phyloP scores from a whole-genome alignment of 805 yeast genomes.

The Cyberlindnera mycetangii region DNA sequence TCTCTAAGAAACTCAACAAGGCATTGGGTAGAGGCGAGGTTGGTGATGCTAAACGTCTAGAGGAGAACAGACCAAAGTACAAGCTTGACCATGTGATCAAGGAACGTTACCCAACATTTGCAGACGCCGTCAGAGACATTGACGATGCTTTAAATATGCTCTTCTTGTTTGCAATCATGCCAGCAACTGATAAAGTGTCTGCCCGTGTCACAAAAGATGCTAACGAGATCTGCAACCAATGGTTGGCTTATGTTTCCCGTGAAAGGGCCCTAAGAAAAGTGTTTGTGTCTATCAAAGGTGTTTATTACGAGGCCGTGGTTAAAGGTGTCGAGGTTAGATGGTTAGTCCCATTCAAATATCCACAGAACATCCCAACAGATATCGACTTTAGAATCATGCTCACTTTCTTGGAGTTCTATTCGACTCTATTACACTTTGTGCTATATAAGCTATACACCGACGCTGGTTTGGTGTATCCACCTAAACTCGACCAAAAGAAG shows the following conservation, averaged over 20 bases:
- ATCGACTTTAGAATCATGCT: slow-evolving; percentile 96
- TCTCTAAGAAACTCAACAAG: slow-evolving; percentile 83
- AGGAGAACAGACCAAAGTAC: slow-evolving; percentile 76
- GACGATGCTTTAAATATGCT: slow-evolving; percentile 96
- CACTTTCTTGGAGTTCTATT: slow-evolving; percentile 93
- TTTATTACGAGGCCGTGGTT: slow-evolving; percentile 86
- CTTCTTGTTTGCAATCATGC: slow-evolving; percentile 90
- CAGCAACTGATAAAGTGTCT: slow-evolving; percentile 82
- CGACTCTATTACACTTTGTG: slow-evolving; percentile 86
- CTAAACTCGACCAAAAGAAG: slow-evolving; percentile 64
- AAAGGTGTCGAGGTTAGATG: slow-evolving; percentile 93
- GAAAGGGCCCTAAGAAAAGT: slow-evolving; percentile 82
- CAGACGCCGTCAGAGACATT: slow-evolving; percentile 88
- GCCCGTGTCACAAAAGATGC: slow-evolving; percentile 86
- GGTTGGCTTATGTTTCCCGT: slow-evolving; percentile 91
- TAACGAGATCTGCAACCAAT: slow-evolving; percentile 80
- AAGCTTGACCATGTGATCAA: slow-evolving; percentile 87
- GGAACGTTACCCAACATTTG: slow-evolving; percentile 92
- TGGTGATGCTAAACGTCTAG: slow-evolving; percentile 81
- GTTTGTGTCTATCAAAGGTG: slow-evolving; percentile 95
- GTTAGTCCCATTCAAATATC: slow-evolving; percentile 96
- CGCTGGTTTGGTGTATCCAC: slow-evolving; percentile 85
- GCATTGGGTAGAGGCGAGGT: slow-evolving; percentile 93
- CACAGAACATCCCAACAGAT: slow-evolving; percentile 91
- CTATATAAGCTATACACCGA: slow-evolving; percentile 84